Evolutionary conservation across 2,329 filamentous ascomycete species (phyloP), one percentile per base, ranked within the genome.

Genomic region (Sphaceloma murrayae): DNA sequence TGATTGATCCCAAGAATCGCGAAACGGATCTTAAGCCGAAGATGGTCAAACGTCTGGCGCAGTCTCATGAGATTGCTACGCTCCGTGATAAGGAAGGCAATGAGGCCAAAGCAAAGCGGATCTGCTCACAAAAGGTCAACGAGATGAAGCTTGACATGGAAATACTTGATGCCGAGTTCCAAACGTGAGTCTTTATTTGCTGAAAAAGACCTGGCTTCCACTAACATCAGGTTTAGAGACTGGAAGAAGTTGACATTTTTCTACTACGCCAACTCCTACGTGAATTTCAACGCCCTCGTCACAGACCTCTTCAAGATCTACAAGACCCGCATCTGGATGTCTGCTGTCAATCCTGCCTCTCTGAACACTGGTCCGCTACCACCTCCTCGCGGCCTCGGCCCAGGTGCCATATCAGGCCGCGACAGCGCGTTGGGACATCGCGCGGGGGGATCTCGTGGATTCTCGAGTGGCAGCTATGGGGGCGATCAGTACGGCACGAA

Each of bases 321-420:
- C 73, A 98, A 98, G 70, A 94, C 89, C 16, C 79, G 93, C 54
- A 98, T 98, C 56, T 98, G 91, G 91, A 94, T 98, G 85, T 96
- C 89, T 3, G 91, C 91, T 3, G 94, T 98, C 63, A 98, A 98
- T 60, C 91, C 91, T 5, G 91, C 89, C 4, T 95, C 89, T 0
- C 95, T 96, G 62, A 58, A 59, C 3, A 57, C 60, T 14, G 54
- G 58, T 19, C 57, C 59, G 4, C 54, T 58, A 43, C 56, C 60
- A 49, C 57, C 59, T 26, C 60, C 59, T 13, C 58, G 53, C 43
- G 59, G 57, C 33, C 58, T 63, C 30, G 60, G 59, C 17, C 59
- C 60, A n/a, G 59, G 61, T 11, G 60, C 59, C 4, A 54, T 63
- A 19, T 50, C 51, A 5, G 42, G 29, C 16, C 46, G 39, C 21